Percentiles rank a stretch among this genome's conserved stretches.
Conservation (phyloP, 2,329 filamentous ascomycete genomes). For the Stagonosporopsis tanaceti region DNA sequence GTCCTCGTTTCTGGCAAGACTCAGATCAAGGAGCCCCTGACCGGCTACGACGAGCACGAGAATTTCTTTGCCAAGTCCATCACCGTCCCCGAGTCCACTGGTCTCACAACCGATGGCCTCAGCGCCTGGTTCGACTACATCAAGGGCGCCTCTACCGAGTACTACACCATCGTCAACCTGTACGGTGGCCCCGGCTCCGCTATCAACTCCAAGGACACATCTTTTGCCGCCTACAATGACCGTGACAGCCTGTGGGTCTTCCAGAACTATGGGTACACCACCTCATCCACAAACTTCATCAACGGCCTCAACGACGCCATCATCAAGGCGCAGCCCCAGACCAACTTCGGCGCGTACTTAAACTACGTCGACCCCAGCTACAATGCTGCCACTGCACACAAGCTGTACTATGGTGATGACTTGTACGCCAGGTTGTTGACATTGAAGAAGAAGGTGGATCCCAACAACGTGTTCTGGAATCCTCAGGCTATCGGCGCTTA, state of each 20-base stretch:
- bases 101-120: constrained; percentile 39
- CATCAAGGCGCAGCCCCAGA: constrained; percentile 47
- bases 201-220: constrained; percentile 46
- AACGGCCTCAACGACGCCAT: constrained; percentile 55
- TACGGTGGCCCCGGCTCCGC: constrained; percentile 49
- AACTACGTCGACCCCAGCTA: constrained; percentile 64
- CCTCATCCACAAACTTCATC: constrained; percentile 46
- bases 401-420: constrained; percentile 58
- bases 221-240: constrained; percentile 47
- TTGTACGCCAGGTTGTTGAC: constrained; percentile 44
- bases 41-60: constrained; percentile 50
- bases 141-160: constrained; percentile 31
- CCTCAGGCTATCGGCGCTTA: constrained; percentile 48
- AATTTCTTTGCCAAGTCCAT: constrained; percentile 53
- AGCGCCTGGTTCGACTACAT: constrained; percentile 45
- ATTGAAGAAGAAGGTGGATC: constrained; percentile 54
- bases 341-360: constrained; percentile 59
- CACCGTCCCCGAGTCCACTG: constrained; percentile 48
- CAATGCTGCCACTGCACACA: constrained; percentile 57
- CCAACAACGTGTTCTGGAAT: constrained; percentile 49
- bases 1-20: constrained; percentile 50
- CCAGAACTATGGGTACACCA: constrained; percentile 46
- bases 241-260: constrained; percentile 49
- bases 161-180: constrained; percentile 51
- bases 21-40: constrained; percentile 39